A percentile compares a stretch with the other conserved stretches of the same genome.
Conservation (phyloP, 2,329 filamentous ascomycete species). For the Parastagonospora avenae region DNA sequence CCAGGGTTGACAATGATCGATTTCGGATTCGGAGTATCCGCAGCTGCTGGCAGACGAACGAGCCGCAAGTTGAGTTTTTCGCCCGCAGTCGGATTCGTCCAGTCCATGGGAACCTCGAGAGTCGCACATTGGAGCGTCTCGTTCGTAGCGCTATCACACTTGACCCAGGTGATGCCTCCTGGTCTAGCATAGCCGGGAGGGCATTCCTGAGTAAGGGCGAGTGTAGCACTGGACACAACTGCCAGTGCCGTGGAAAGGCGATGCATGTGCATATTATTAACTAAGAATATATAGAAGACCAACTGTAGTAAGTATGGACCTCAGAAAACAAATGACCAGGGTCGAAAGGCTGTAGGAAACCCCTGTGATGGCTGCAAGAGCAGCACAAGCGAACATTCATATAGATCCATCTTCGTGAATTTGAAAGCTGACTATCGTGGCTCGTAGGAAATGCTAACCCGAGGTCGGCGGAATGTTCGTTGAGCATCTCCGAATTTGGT, state of each 20-base stretch:
- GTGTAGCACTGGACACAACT: not conserved
- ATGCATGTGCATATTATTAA: conserved; percentile 3
- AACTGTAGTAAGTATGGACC: not conserved
- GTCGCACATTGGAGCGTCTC: conserved; percentile 52
- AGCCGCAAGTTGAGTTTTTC: conserved; percentile 4
- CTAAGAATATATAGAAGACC: not conserved
- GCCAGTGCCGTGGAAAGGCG: not conserved
- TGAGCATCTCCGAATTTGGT: too few relatives aligned
- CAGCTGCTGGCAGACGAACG: conserved; percentile 1
- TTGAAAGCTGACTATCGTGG: too few relatives aligned
- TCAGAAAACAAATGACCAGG: too few relatives aligned
- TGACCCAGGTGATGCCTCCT: not conserved
- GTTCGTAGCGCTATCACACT: not conserved
- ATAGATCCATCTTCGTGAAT: too few relatives aligned
- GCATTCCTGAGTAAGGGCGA: conserved; percentile 2
- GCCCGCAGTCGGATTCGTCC: conserved; percentile 3
- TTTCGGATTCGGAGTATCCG: not conserved
- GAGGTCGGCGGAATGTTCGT: too few relatives aligned
- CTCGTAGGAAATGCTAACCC: too few relatives aligned
- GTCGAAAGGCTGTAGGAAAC: too few relatives aligned
- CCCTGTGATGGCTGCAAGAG: too few relatives aligned
- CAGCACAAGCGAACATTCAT: too few relatives aligned
- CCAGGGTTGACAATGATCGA: conserved; percentile 2
- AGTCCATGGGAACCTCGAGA: conserved; percentile 55
- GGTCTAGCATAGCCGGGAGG: conserved; percentile 2